Evolutionary conservation across 192 early-diverging fungal species (phyloP), one percentile per base, ranked within the genome.

Genomic region (Ramicandelaber brevisporus): DNA sequence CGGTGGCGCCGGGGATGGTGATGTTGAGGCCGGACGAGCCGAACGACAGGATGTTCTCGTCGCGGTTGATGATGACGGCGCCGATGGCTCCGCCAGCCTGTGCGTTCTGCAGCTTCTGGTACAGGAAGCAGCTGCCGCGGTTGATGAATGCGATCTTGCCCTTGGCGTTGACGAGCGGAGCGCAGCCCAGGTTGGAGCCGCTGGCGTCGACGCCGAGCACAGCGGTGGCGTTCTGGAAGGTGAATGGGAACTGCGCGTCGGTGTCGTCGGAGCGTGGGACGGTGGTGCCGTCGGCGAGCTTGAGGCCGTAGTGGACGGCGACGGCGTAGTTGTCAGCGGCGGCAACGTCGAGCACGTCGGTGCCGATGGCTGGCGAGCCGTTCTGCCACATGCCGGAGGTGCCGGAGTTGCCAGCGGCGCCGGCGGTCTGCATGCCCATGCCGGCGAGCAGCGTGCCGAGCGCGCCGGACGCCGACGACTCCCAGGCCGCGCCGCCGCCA

Each of bases 61-160:
- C 49, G 32, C 21, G 20, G 37, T 77, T 61, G 44, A 68, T 73
- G n/a, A 81, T 42, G 11, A 81, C 40, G 3, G 68, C 57, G 17
- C 45, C 77, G 11, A 55, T 37, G 1, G 73, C 77, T 14, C 70
- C 70, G 6, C 66, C 65, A 4, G 11, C 33, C 16, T 48, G 53
- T 2, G 61, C 70, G 26, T 58, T 50, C 0, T 25, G 31, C 2
- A 61, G 40, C 50, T 84, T 84, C 20, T 55, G 40, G 4, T 45
- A 53, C 40, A 77, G 73, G 0, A 48, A 55, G 33, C 79, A 84
- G 14, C 37, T 47, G 1, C 76, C 77, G 25, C 76, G 70, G 16
- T 63, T 63, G 25, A 80, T 49, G 18, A 84, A 37, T 12, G 50
- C 53, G 13, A 73, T 57, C 33, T 67, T 55, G 1, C 53, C 55